Conservation (phyloP, 2,329 filamentous ascomycete species). For the Daldinia eschscholtzii region DNA sequence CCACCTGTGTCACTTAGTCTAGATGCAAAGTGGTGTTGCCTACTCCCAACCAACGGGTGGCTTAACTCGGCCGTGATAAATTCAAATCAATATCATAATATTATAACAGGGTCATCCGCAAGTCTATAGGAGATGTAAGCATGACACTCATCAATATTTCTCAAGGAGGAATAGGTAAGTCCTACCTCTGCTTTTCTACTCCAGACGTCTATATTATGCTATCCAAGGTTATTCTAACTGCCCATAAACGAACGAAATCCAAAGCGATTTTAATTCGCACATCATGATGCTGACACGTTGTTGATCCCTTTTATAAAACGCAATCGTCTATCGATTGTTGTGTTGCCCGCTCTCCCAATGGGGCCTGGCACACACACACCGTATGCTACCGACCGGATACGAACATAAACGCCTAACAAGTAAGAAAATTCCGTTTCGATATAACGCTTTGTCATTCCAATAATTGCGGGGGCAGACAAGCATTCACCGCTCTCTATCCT, state of each 20-base stretch:
- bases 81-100: not conserved
- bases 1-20: not conserved
- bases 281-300: not conserved
- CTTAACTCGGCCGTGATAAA: not conserved
- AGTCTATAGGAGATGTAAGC: not conserved
- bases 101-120: not conserved
- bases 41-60: not conserved
- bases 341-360: not conserved
- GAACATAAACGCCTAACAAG: conserved; percentile 3
- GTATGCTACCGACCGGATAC: conserved; percentile 4
- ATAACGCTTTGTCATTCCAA: not conserved
- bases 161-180: not conserved
- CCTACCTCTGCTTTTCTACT: no score
- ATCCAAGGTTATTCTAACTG: not conserved
- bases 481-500: not conserved
- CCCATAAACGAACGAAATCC: not conserved
- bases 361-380: not conserved
- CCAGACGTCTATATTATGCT: not conserved
- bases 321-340: not conserved
- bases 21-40: not conserved
- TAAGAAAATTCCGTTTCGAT: not conserved
- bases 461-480: not conserved
- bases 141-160: not conserved
- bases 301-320: conserved; percentile 2
- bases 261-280: conserved; percentile 1